Evolutionary conservation across 768 basidiomycete species (phyloP).

Genomic region (Piloderma croceum): DNA sequence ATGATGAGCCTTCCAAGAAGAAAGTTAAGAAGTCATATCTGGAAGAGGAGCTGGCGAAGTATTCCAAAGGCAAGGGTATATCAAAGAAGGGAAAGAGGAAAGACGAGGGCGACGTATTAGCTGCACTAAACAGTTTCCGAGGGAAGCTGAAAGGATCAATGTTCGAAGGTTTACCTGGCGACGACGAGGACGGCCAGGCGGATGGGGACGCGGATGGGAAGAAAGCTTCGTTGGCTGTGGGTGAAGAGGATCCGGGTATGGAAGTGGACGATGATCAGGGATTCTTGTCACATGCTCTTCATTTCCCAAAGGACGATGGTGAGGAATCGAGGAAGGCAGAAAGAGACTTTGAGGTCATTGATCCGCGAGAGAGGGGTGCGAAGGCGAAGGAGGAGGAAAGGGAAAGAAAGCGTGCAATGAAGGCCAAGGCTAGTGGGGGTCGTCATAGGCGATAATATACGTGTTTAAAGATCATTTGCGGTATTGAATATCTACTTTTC

Average conservation of each 20-base stretch:
- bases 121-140: conserved; percentile 64
- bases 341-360: conserved; percentile 85
- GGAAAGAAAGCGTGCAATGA: conserved; percentile 47
- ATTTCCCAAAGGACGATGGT: conserved; percentile 73
- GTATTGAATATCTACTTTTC: too few relatives aligned
- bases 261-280: conserved; percentile 76
- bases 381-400: conserved; percentile 74
- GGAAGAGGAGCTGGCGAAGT: conserved; percentile 78
- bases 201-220: conserved; percentile 20
- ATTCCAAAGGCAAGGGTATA: conserved; percentile 58
- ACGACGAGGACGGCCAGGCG: conserved; percentile 17
- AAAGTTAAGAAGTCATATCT: conserved; percentile 67
- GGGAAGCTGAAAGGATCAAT: conserved; percentile 54
- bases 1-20: conserved; percentile 49
- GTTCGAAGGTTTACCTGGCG: too few relatives aligned
- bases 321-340: conserved; percentile 76
- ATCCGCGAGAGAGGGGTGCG: conserved; percentile 68
- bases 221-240: conserved; percentile 10
- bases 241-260: conserved; percentile 46
- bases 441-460: conserved; percentile 1
- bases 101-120: conserved; percentile 70
- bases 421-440: conserved; percentile 7
- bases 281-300: conserved; percentile 67
- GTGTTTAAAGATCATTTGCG: too few relatives aligned
- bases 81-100: conserved; percentile 50